A percentile compares a stretch with the other conserved stretches of the same genome.
Evolutionary conservation across 2,329 filamentous ascomycete genomes (phyloP).

Genomic region (Aspergillus eucalypticola): DNA sequence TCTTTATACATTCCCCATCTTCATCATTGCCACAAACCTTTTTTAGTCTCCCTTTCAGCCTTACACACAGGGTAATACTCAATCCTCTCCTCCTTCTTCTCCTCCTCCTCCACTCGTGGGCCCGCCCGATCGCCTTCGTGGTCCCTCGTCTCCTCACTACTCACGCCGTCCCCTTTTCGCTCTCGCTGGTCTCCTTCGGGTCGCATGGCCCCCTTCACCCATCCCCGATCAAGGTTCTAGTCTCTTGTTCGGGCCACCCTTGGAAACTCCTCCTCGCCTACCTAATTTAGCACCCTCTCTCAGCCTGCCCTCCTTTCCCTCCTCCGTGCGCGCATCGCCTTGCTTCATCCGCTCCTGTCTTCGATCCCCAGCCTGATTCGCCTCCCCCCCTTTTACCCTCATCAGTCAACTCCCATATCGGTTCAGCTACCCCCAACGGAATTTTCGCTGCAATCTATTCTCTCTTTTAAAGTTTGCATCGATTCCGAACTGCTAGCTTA

Average conservation of each 20-base stretch:
- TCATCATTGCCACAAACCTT: no score
- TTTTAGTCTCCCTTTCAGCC: no score
- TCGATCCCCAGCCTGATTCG: not conserved
- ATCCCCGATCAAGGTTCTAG: slow-evolving; percentile 8
- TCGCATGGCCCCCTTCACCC: slow-evolving; percentile 19
- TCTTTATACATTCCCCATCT: no score
- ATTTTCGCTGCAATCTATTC: not conserved
- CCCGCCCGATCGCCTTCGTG: no score
- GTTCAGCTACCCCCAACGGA: not conserved
- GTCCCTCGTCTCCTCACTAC: not conserved
- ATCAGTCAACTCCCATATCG: not conserved
- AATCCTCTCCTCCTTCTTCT: no score
- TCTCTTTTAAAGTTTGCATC: not conserved
- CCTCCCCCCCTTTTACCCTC: not conserved
- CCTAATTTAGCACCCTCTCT: slow-evolving; percentile 6
- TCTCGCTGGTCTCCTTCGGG: slow-evolving; percentile 5
- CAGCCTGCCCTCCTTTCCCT: slow-evolving; percentile 9
- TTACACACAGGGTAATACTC: no score
- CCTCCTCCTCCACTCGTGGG: no score
- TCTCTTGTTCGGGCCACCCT: slow-evolving; percentile 11
- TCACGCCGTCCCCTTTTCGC: slow-evolving; percentile 3
- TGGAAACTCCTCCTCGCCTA: slow-evolving; percentile 9
- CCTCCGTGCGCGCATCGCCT: slow-evolving; percentile 10
- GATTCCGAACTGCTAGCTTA: not conserved
- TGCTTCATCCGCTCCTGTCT: slow-evolving; percentile 12